Conservation (phyloP, 176 grass and related monocot genomes). For the Carex scoparia region DNA sequence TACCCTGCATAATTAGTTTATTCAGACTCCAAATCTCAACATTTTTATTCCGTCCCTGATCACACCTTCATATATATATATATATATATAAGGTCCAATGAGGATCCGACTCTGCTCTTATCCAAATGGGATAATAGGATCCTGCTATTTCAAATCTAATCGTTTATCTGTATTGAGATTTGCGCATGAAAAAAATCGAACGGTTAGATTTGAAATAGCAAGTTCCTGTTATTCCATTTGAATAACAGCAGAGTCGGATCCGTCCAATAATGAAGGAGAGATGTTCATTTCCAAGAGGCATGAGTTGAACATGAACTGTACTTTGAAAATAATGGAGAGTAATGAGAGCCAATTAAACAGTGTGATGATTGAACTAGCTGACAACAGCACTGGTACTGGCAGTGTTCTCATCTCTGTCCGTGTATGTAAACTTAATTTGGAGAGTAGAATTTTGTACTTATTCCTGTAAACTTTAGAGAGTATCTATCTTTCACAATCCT, state of each 20-base stretch:
- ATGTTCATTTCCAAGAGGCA: background rate
- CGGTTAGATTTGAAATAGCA: too few relatives aligned
- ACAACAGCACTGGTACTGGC: background rate
- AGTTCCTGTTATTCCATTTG: too few relatives aligned
- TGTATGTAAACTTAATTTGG: background rate
- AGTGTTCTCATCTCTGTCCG: background rate
- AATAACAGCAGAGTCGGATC: too few relatives aligned
- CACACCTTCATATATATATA: background rate
- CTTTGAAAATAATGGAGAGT: background rate
- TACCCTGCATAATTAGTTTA: too few relatives aligned
- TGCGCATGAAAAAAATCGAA: too few relatives aligned
- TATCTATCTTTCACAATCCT: background rate
- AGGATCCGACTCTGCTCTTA: too few relatives aligned
- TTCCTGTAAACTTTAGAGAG: background rate
- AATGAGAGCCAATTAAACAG: background rate
- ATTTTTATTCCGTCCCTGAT: background rate
- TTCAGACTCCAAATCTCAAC: too few relatives aligned
- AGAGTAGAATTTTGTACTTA: constrained; percentile 1
- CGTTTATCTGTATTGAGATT: too few relatives aligned
- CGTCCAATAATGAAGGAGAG: background rate
- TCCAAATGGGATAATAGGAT: too few relatives aligned
- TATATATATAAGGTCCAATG: background rate
- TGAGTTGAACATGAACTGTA: background rate
- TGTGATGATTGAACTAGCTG: background rate
- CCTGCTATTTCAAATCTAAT: too few relatives aligned